Evolutionary conservation across 192 early-diverging fungal genomes (phyloP), one percentile per base, ranked within the genome.

Genomic region (Backusella psychrophila): DNA sequence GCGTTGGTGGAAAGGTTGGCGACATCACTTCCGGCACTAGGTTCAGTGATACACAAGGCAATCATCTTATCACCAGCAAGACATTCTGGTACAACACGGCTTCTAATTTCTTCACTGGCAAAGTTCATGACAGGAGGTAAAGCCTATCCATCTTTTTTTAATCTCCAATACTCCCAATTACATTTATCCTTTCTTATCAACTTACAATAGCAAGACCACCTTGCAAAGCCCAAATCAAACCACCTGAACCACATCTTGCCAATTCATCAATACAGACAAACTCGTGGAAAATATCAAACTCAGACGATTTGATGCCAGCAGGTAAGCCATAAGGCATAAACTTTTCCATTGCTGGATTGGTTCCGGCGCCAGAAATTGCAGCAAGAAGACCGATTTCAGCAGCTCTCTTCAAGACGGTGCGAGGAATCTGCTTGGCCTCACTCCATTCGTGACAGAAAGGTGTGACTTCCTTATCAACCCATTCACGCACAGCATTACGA

Each of bases 251-350:
- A 75, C 88, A 90, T 71, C 94, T 93, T 36, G 90, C 86, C 8
- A 96, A 78, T 82, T 96, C 94, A 76, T 96, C 94, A 79, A 86
- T 85, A 53, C 93, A 84, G 71, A 96, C 90, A 74, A 93, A 91
- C 73, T 91, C 89, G 53, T 94, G 92, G 87, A 93, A 93, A 11
- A 86, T 77, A 83, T 93, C 88, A 70, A 85, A 94, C 44, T 94
- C 89, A 19, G 78, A 83, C 8, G 79, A 69, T 4, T 79, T 78
- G 19, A 93, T 82, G 35, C 80, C 87, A 71, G 84, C 81, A 21
- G 88, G 88, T 6, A 87, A 79, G 35, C 74, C 56, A 42, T 82
- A 81, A 12, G 77, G 75, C 63, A 86, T 39, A 17, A 38, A 70
- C 12, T 53, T 34, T 12, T 26, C 59, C 34, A 82, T 75, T 53